Conservation (phyloP, 768 basidiomycete species). For the Mycena haematopus region DNA sequence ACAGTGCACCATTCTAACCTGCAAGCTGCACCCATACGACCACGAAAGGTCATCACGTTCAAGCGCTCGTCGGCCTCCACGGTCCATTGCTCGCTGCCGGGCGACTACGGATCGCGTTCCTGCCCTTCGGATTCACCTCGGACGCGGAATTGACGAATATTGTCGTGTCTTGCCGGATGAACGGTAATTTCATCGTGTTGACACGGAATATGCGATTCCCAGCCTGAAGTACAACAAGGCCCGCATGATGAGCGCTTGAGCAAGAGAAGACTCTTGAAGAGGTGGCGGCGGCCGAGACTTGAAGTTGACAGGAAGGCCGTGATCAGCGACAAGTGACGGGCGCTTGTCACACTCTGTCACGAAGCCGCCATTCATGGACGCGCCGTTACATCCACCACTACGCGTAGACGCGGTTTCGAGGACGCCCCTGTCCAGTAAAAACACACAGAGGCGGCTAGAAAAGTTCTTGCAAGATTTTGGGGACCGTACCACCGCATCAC, state of each 20-base stretch:
- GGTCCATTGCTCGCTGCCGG: neutral
- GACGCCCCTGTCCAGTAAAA: conserved; percentile 20
- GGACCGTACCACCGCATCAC: conserved; percentile 50
- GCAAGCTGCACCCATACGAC: no score
- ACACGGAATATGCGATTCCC: no score
- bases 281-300: no score
- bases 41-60: no score
- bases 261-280: no score
- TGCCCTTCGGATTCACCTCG: neutral
- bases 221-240: no score
- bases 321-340: no score
- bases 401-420: conserved; percentile 49
- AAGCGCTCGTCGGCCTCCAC: no score
- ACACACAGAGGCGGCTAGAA: conserved; percentile 38
- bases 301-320: no score
- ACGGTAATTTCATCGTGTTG: neutral
- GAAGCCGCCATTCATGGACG: conserved; percentile 46
- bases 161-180: neutral
- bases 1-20: no score
- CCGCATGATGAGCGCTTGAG: no score
- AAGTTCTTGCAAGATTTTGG: conserved; percentile 58
- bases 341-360: no score
- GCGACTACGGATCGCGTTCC: neutral
- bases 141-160: neutral
- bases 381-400: conserved; percentile 52